Evolutionary conservation across 2,329 filamentous ascomycete genomes (phyloP), one percentile per base, ranked within the genome.

Genomic region (Trichoderma sp.): DNA sequence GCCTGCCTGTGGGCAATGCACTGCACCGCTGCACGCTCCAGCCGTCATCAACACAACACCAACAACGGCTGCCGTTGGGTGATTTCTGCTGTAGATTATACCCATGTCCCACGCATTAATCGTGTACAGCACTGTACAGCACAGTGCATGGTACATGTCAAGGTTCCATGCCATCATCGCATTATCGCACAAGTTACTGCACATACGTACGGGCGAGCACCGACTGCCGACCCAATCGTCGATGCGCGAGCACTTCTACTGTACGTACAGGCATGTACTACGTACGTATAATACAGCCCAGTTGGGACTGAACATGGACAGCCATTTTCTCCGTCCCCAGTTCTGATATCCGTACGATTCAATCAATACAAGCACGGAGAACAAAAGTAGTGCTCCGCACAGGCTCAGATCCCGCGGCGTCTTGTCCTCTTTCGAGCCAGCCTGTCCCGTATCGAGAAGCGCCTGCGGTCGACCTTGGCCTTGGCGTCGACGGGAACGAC

Each of bases 351-450:
- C 32, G 45, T 63, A 53, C 32, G 22, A 32, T n/a, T 15, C 52
- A 54, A 19, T 22, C 53, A 37, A 32, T n/a, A n/a, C 52, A 54
- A 19, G 32, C 53, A 37, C 59, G 45, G 59, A 39, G 45, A 53
- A 63, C 45, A 63, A 39, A 63, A 63, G 32, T 37, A 34, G 58
- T 42, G 56, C 56, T 59, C 56, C 56, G 56, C 29, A 34, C 34
- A 61, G 22, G 29, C 59, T 63, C 59, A 63, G 45, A 63, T 63
- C 59, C 59, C 45, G 59, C 59, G 59, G 59, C 48, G 45, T 52
- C 45, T 19, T 63, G 56, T 42, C 56, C 56, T 59, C 22, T 42
- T 59, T 59, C 56, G 35, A 59, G 22, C 56, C 56, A 39, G 35
- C 35, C 25, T 42, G 19, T 37, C 19, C 54, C 54, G 42, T 35